Evolutionary conservation across 208 protist species (phyloP), one percentile per base, ranked within the genome.

Genomic region (Porcisia hertigi): DNA sequence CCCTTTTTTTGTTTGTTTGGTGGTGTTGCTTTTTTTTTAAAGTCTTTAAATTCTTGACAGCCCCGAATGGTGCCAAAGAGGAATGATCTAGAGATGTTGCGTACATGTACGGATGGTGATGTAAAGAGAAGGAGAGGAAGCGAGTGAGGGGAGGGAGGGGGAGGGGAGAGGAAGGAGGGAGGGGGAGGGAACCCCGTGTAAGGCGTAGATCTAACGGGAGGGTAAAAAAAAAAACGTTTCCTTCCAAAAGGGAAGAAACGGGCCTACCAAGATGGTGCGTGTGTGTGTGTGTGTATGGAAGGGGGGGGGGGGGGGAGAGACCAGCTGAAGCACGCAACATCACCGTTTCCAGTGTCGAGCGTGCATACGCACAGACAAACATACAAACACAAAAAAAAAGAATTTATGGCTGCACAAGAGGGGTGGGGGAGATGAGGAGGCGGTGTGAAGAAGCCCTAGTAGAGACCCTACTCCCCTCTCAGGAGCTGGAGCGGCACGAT

Each of bases 401-500:
- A 52, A 52, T 30, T 30, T 30, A 30, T 30, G 30, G 30, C 30
- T 30, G 30, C 30, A 30, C 30, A 30, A 30, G 30, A 30, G 30
- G 30, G 30, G 30, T 0, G 30, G 30, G 30, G 30, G 47, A 52
- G 47, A 52, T 14, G 47, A 12, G 11, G 47, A 12, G 5, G 47
- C 47, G 47, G 11, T 52, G 47, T 52, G 47, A 52, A 52, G 0
- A 52, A 52, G 47, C 47, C 11, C 47, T 14, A 52, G 47, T 52
- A 52, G 8, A 52, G 8, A 52, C 47, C 16, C 25, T 5, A 62
- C 59, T 14, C 36, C 30, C 30, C 41, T 45, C 57, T 30, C 67
- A 76, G 43, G 41, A 71, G 57, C 80, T 82, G 3, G 76, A 87
- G 53, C 73, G 67, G 54, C 72, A 76, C 9, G 77, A 82, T 1